Base-by-base conservation (phyloP, 495 filamentous ascomycete species). In the Cercophora samala region DNA sequence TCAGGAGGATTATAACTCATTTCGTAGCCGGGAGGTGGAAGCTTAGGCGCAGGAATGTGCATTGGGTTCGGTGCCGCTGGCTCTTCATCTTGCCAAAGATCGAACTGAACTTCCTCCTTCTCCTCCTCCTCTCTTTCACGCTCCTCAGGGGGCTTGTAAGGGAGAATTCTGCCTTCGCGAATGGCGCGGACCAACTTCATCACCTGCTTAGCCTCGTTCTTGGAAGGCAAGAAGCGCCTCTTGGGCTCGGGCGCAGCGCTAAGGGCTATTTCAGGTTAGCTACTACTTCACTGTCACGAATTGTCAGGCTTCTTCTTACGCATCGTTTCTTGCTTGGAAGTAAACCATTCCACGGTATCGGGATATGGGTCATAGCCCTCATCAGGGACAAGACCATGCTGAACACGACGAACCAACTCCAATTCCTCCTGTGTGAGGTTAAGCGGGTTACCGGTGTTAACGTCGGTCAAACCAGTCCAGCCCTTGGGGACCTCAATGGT, bases 121-220 rank as follows among this genome's bases (percentile, higher is more conserved):
- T 89, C 85, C 8, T 89, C 81, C 32, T 91, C 84, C 71, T 89
- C 86, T 67, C 89, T 87, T 65, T 91, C 87, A 59, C 86, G 85
- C 73, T 94, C 90, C 69, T 87, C 82, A 15, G 90, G 91, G 1
- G 93, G 87, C 74, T 90, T 92, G 78, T 95, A 97, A 19, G 95
- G 95, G 68, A 96, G 81, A 64, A 99, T 99, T 32, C 93, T 88
- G 37, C 96, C 96, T 79, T 98, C 94, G 54, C 89, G 85, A 66
- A 99, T 99, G 23, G 95, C 95, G 74, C 91, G 92, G 52, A 97
- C 95, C 69, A 99, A 89, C 82, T 99, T 98, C 93, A 97, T 97
- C 59, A 99, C 87, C 66, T 93, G 85, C 85, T 97, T 97, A 19
- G 91, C 89, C 80, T 99, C 95, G 72, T 98, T 92, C 79, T 97